Evolutionary conservation across 805 yeast species (phyloP).

Genomic region (Kazachstania africana): DNA sequence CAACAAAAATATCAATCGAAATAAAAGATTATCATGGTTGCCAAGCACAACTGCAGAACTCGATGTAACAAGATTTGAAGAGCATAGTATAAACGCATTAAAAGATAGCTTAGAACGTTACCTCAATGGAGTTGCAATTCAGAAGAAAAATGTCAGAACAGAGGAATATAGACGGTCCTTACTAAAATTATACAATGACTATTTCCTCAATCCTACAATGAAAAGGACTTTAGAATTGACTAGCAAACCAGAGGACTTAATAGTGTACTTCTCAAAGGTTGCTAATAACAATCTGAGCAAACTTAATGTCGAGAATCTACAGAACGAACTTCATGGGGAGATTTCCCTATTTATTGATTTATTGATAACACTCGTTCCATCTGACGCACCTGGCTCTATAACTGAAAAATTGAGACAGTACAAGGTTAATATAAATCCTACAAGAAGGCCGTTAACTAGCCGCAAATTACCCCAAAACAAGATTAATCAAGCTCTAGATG

Average conservation of each 20-base stretch:
- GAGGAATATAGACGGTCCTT: slow-evolving; percentile 46
- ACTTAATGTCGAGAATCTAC: slow-evolving; percentile 20
- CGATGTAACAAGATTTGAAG: neutral
- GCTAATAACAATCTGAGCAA: slow-evolving; percentile 43
- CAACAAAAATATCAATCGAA: slow-evolving; percentile 18
- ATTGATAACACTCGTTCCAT: slow-evolving; percentile 10
- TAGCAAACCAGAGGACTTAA: slow-evolving; percentile 33
- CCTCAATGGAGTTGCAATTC: slow-evolving; percentile 37
- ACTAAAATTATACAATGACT: slow-evolving; percentile 50
- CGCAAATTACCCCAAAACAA: neutral
- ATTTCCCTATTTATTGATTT: slow-evolving; percentile 16
- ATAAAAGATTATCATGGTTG: slow-evolving; percentile 2
- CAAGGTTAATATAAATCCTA: slow-evolving; percentile 15
- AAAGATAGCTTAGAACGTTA: slow-evolving; percentile 27
- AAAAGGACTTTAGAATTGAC: slow-evolving; percentile 21
- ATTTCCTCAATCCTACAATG: slow-evolving; percentile 33
- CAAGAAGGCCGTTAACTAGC: neutral
- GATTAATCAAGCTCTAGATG: too few species aligned
- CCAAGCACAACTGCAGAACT: neutral
- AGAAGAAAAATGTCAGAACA: slow-evolving; percentile 23
- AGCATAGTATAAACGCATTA: neutral
- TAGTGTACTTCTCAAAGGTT: slow-evolving; percentile 40
- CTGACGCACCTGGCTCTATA: slow-evolving; percentile 5
- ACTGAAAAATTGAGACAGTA: slow-evolving; percentile 34
- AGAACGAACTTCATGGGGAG: slow-evolving; percentile 16